Evolutionary conservation across 2,329 filamentous ascomycete genomes (phyloP), one percentile per base, ranked within the genome.

Genomic region (Arachnopeziza araneosa): DNA sequence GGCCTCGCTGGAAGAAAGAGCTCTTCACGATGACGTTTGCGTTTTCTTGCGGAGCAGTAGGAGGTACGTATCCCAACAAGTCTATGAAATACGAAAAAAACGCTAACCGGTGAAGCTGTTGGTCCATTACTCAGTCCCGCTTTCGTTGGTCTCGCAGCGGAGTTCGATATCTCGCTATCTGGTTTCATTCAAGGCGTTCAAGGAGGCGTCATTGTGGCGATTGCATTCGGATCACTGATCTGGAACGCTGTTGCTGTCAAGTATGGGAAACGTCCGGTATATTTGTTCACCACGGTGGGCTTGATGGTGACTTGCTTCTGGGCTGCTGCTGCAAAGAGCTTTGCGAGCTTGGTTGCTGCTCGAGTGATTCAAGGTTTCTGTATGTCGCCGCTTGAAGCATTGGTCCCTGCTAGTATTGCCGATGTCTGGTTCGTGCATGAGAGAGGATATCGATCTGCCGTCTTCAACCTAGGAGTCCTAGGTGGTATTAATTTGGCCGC

Each of bases 361-460:
- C 63, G 68, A 58, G 59, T 67, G 72, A 61, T 65, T 53, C 64
- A 66, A 54, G 64, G 64, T 6, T 58, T 64, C 32, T 61, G 59
- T 26, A 62, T 61, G 58, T 61, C 54, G 12, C 64, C 64, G 0
- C 32, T 65, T 23, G 64, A 66, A 21, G 60, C 64, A 17, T 56
- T 66, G 48, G 53, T 65, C 12, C 59, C 63, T 1, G 74, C 75
- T 10, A 75, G 74, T 0, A 76, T 78, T 62, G 70, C 71, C 1
- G 76, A 77, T 67, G 69, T 77, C 22, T 77, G 74, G 68, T 77
- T 75, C 57, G 74, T 77, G n/a, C 76, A 78, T 63, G 75, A 78
- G 60, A 69, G 76, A 56, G 76, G 76, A 0, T 73, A 72, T 53
- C 69, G 74, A 14, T 74, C 71, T 24, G 73, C 74, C 12, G 70